Conservation (phyloP, 208 protist species). For the Trichomonas vaginalis region DNA sequence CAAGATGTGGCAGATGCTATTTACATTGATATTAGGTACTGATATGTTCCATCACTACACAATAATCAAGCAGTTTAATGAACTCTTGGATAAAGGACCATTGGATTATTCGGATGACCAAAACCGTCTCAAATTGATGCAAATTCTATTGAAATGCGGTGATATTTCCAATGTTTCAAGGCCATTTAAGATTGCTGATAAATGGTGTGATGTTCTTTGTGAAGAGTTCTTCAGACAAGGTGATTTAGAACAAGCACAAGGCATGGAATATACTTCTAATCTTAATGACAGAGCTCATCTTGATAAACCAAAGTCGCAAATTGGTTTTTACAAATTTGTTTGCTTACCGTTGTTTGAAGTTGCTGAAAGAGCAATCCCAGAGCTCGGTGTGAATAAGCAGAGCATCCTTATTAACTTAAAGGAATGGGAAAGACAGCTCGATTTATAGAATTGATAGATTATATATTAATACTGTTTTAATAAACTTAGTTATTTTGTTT, state of each 20-base stretch:
- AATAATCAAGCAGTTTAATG: constrained; percentile 1
- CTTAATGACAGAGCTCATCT: not conserved
- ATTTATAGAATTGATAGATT: too few species aligned
- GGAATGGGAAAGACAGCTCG: not conserved
- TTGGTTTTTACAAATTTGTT: not conserved
- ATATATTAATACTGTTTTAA: too few species aligned
- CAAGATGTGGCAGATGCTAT: constrained; percentile 30
- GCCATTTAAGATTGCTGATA: not conserved
- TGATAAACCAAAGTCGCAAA: not conserved
- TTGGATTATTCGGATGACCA: not conserved
- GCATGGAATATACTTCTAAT: not conserved
- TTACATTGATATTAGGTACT: constrained; percentile 40
- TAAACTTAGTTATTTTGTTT: too few species aligned
- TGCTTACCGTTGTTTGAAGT: not conserved
- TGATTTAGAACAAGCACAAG: not conserved
- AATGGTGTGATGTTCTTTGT: not conserved
- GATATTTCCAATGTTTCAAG: not conserved
- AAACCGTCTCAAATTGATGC: not conserved
- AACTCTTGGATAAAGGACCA: not conserved
- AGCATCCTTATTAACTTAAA: not conserved
- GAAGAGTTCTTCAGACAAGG: not conserved
- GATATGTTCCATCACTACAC: constrained; percentile 41
- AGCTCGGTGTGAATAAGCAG: not conserved
- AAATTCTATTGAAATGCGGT: not conserved
- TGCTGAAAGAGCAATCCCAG: not conserved